Percentiles rank a stretch among this genome's conserved stretches.
Conservation (phyloP, 352 stramenopile genomes). For the Phytophthora lateralis region DNA sequence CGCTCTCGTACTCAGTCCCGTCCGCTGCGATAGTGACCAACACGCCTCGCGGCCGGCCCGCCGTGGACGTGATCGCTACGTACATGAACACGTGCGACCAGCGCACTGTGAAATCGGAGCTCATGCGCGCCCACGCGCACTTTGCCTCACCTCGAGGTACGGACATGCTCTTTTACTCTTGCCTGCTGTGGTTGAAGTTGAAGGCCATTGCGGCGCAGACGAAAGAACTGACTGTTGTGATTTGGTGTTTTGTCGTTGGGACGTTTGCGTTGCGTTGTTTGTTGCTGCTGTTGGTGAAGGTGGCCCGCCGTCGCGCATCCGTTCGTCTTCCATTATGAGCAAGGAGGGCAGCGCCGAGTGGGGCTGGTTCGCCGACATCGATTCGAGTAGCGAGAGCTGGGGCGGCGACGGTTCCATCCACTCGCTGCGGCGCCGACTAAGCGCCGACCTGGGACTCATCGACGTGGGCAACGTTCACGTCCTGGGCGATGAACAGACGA, state of each 20-base stretch:
- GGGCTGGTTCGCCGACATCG: conserved; percentile 90
- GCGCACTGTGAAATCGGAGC: conserved; percentile 76
- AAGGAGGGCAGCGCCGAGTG: conserved; percentile 86
- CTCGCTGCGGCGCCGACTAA: conserved; percentile 67
- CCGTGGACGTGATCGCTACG: conserved; percentile 87
- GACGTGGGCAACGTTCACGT: conserved; percentile 74
- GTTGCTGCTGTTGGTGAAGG: conserved; percentile 28
- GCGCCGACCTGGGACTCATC: conserved; percentile 72
- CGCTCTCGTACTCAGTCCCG: conserved; percentile 79
- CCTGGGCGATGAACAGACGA: conserved; percentile 83
- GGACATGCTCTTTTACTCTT: conserved; percentile 20
- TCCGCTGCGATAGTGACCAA: conserved; percentile 59
- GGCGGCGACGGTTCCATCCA: conserved; percentile 69
- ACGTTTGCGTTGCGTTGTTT: conserved; percentile 34
- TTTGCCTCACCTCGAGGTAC: conserved; percentile 76
- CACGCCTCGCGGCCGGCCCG: conserved; percentile 67
- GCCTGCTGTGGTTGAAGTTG: conserved; percentile 32
- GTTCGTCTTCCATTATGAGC: conserved; percentile 70
- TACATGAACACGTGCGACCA: conserved; percentile 91
- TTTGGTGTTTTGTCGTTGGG: conserved; percentile 35
- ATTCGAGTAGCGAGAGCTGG: conserved; percentile 87
- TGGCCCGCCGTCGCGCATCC: conserved; percentile 50
- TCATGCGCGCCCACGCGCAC: conserved; percentile 75
- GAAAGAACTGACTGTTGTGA: conserved; percentile 36
- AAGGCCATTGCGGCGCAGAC: conserved; percentile 12